A percentile compares a stretch with the other conserved stretches of the same genome.
Evolutionary conservation across 768 basidiomycete genomes (phyloP).

Genomic region (Mycena haematopus): DNA sequence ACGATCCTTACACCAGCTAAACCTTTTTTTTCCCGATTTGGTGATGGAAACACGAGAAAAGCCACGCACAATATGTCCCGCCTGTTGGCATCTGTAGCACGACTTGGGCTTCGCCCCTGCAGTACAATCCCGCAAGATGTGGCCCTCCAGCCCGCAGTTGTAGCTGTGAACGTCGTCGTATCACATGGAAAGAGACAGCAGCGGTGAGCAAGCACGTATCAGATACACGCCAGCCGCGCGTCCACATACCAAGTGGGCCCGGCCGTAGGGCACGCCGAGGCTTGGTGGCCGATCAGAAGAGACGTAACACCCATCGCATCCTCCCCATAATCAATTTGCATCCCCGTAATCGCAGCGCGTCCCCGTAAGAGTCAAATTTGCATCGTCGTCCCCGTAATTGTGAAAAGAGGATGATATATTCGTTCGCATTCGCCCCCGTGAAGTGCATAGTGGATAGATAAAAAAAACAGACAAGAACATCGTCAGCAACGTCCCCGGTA

Average conservation of each 20-base stretch:
- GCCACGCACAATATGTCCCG: conserved; percentile 82
- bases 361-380: too few species aligned
- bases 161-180: conserved; percentile 53
- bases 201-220: not conserved
- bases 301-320: not conserved
- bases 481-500: conserved; percentile 58
- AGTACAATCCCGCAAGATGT: conserved; percentile 85
- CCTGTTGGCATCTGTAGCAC: conserved; percentile 86
- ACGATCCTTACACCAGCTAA: too few species aligned
- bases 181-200: not conserved
- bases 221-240: not conserved
- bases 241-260: conserved; percentile 79
- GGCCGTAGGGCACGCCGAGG: conserved; percentile 83
- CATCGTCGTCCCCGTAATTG: not conserved
- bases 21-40: too few species aligned
- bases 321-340: not conserved
- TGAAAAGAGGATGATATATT: conserved; percentile 30
- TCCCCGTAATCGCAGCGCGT: not conserved
- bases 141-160: conserved; percentile 82
- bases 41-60: not conserved
- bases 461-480: conserved; percentile 48
- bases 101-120: conserved; percentile 80
- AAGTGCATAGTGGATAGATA: conserved; percentile 29
- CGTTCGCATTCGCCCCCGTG: conserved; percentile 18
- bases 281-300: conserved; percentile 75